Base-by-base conservation (phyloP, 2,329 filamentous ascomycete genomes). In the Exophiala xenobiotica region DNA sequence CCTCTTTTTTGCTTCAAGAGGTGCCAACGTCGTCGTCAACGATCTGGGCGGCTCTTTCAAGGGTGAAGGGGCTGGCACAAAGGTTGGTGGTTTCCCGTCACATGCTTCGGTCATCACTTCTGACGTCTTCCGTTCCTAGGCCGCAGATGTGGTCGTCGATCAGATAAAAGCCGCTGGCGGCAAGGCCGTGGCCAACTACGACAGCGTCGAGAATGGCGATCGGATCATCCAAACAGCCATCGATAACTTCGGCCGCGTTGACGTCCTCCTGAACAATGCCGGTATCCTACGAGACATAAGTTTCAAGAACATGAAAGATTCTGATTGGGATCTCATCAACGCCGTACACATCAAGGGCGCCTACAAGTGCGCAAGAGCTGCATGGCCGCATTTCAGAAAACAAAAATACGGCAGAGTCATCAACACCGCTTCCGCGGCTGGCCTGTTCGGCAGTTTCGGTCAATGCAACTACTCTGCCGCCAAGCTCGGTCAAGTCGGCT, bases 221-320 rank as follows among this genome's bases (percentile, higher is more conserved):
- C 86, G 82, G 73, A 97, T 99, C 71, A 95, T 99, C 74, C 92
- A 76, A 18, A 75, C 74, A 12, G 74, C 74, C 26, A 73, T 77
- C 57, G 71, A 75, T 63, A 67, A 65, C 57, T 77, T 76, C 50
- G 74, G 74, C 62, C 88, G 92, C 65, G 82, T 99, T 72, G 92
- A 99, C 71, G 78, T 99, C 59, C 85, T 99, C 64, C 86, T 99
- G 74, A 99, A 99, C 81, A 99, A 97, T 69, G 93, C 93, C 56
- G 92, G 93, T 67, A 97, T 97, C 67, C 80, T 96, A 54, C 87
- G 92, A 56, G 91, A 97, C 75, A 72, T 97, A 68, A 92, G 88
- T 80, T 97, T 99, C 78, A 96, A 96, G 82, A 97, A 97, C 76
- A 95, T 97, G 82, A 93, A 87, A 71, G 93, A 99, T 70, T 75